Conservation (phyloP, 148 eudicot genomes). For the Arctostaphylos glauca region DNA sequence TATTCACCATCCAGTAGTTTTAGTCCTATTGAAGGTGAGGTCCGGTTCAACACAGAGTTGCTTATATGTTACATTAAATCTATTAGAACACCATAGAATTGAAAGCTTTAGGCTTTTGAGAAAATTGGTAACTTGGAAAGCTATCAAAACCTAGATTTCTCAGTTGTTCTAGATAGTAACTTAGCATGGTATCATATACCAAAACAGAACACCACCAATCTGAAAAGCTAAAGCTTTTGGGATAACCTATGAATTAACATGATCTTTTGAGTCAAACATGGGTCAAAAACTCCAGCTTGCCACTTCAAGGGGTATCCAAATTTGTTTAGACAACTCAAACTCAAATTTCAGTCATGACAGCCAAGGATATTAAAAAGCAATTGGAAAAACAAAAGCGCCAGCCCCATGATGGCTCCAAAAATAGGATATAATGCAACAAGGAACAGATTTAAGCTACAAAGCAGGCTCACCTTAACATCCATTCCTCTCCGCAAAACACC, state of each 20-base stretch:
- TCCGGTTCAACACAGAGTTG: neutral
- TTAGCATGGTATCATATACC: neutral
- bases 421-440: neutral
- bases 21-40: neutral
- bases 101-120: neutral
- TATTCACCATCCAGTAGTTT: neutral
- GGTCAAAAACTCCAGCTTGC: neutral
- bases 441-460: constrained; percentile 3
- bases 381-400: neutral
- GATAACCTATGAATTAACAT: neutral
- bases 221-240: neutral
- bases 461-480: constrained; percentile 69
- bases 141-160: neutral
- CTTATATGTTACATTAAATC: neutral
- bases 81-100: neutral
- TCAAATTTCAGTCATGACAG: neutral
- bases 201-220: neutral
- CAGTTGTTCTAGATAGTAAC: neutral
- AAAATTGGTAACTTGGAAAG: neutral
- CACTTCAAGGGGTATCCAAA: neutral
- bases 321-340: neutral
- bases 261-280: neutral
- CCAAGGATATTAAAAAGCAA: neutral
- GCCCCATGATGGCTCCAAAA: neutral
- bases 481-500: constrained; percentile 76